Evolutionary conservation across 2,329 filamentous ascomycete species (phyloP).

Genomic region (Colletotrichum gloeosporioides): DNA sequence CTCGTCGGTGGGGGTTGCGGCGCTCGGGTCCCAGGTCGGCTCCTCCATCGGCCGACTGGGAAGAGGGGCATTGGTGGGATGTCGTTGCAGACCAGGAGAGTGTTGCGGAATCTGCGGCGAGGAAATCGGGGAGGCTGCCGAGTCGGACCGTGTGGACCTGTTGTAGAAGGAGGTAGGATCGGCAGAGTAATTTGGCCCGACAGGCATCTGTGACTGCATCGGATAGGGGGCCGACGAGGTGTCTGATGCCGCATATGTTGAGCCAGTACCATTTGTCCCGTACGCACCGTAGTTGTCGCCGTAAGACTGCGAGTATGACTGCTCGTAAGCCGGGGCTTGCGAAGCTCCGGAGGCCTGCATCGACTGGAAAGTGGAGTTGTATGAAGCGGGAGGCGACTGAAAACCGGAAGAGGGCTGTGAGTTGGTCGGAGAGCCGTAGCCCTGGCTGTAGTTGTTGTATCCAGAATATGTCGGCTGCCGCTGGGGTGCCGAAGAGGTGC

Average conservation of each 20-base stretch:
- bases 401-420: slow-evolving; percentile 40
- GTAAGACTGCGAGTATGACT: slow-evolving; percentile 28
- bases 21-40: slow-evolving; percentile 44
- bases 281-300: slow-evolving; percentile 36
- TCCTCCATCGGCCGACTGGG: slow-evolving; percentile 59
- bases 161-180: slow-evolving; percentile 52
- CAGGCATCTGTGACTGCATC: slow-evolving; percentile 56
- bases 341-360: slow-evolving; percentile 32
- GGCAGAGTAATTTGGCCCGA: slow-evolving; percentile 54
- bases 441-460: slow-evolving; percentile 49
- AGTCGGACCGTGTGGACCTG: slow-evolving; percentile 53
- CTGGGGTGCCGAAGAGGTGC: slow-evolving; percentile 49
- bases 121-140: slow-evolving; percentile 52
- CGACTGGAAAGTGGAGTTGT: slow-evolving; percentile 23
- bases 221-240: slow-evolving; percentile 57
- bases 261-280: slow-evolving; percentile 43
- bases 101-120: slow-evolving; percentile 49
- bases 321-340: slow-evolving; percentile 38
- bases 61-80: slow-evolving; percentile 65
- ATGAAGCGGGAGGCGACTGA: slow-evolving; percentile 42
- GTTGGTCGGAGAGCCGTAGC: slow-evolving; percentile 42
- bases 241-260: slow-evolving; percentile 37
- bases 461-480: slow-evolving; percentile 57
- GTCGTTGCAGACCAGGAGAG: slow-evolving; percentile 55
- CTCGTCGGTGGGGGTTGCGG: slow-evolving; percentile 30